Evolutionary conservation across 257 asterid genomes (phyloP), one percentile per base, ranked within the genome.

Genomic region (Solanum boliviense): DNA sequence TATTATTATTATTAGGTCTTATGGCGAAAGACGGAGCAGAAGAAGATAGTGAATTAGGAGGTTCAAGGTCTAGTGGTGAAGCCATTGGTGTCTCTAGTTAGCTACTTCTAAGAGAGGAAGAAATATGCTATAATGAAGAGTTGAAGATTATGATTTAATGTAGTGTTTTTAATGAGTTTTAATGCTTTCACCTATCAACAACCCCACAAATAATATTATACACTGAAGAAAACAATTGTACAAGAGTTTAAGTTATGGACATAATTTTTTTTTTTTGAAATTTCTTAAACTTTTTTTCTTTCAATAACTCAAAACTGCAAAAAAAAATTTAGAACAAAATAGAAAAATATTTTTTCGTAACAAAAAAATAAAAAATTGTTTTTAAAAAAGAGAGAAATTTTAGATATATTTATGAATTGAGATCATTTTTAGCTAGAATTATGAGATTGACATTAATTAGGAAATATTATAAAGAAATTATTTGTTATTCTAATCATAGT

Each of bases 1-100:
- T 36, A 67, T 84, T 46, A 83, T 90, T 89, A 46, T 86, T 89
- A 48, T 84, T 36, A 7, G 90, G 91, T 89, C 95, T 89, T 86
- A 95, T 88, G 90, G 94, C 88, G 84, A 93, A 91, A 32, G 95
- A 92, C 34, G 90, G 88, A 44, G 85, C 83, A 25, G 88, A 60
- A 31, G 88, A 70, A 7, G 91, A 12, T 25, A 56, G 88, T 18
- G 90, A 88, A 85, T 90, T 93, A 1, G 93, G 92, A n/a, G 92
- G 90, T 13, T 90, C 91, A 84, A 84, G 4, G 29, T 44, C 73
- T 12, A 68, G 52, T 83, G 29, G 16, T 68, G 90, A 85, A 21
- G 89, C 88, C 93, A 91, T 89, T 9, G 48, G 39, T 10, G 46
- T 81, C 58, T 36, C 87, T 56, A 46, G 15, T 23, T 82, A 27